Base-by-base conservation (phyloP, 192 early-diverging fungal genomes). In the Coemansia sp. region DNA sequence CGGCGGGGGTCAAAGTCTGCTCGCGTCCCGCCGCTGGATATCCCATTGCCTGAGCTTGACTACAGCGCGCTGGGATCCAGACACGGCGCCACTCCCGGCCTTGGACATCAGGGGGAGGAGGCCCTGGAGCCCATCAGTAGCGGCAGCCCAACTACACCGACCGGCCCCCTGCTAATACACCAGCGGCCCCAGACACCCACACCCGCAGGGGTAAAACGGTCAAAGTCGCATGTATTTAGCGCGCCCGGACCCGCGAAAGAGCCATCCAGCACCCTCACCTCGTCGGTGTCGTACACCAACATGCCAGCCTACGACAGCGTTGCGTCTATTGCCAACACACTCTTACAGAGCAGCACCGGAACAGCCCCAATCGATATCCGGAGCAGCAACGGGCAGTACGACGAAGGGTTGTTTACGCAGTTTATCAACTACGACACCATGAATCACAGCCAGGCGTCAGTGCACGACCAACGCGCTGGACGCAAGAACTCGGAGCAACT, bases 331-430 rank as follows among this genome's bases (percentile, higher is more conserved):
- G 30, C 54, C 12, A 17, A 14, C 12, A 26, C 43, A 7, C 22
- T 17, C 10, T 2, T 45, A 12, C 23, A 12, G 5, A 14, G n/a
- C 14, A 45, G 25, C n/a, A 23, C 27, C 8, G 32, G 21, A 30
- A n/a, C n/a, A n/a, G n/a, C n/a, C n/a, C n/a, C n/a, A n/a, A n/a
- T n/a, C 30, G 26, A 23, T n/a, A 45, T 5, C 1, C 25, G 10
- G 23, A 59, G 14, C 27, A 59, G 23, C 32, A 31, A 12, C 5
- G 17, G 12, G 3, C 59, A 43, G 9, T 38, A 47, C 1, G 63
- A 73, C n/a, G 70, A 73, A 12, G 62, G 56, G 27, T 47, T 62
- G n/a, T 62, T 73, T 29, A 50, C 49, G n/a, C 59, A 61, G 27
- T 66, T 73, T 66, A 44, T 73, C 34, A 62, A 73, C 51, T 53